A percentile compares a stretch with the other conserved stretches of the same genome.
phyloP scores from a whole-genome alignment of 1,284 basidiomycete species.

The Takashimella koratensis region DNA sequence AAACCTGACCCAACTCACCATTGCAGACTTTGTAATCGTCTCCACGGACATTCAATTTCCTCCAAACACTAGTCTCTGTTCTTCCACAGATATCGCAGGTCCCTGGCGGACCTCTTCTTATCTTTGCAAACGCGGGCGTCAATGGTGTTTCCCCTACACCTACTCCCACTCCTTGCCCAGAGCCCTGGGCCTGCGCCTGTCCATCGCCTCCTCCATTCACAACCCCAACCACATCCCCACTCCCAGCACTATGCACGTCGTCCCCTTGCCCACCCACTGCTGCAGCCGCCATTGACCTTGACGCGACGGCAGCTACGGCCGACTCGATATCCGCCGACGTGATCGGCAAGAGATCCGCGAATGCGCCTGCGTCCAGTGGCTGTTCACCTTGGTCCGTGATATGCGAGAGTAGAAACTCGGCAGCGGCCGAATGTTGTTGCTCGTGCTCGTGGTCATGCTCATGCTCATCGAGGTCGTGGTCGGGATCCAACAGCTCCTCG shows the following conservation, averaged over 20 bases:
- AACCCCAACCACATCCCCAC: not conserved
- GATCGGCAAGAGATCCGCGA: not conserved
- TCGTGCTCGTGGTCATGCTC: not conserved
- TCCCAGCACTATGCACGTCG: not conserved
- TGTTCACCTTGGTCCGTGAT: not conserved
- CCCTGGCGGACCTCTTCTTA: constrained; percentile 30
- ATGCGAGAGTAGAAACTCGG: constrained; percentile 9
- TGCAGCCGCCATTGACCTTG: no score
- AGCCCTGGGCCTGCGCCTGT: not conserved
- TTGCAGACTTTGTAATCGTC: constrained; percentile 43
- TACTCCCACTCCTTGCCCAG: not conserved
- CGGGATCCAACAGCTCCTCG: not conserved
- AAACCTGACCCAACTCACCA: constrained; percentile 25
- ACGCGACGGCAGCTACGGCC: not conserved
- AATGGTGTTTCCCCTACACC: no score
- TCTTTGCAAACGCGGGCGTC: not conserved
- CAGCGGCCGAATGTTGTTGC: constrained; percentile 3
- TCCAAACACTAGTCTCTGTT: constrained; percentile 45
- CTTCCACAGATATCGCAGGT: constrained; percentile 45
- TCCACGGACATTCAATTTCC: constrained; percentile 33
- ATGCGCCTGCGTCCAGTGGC: not conserved
- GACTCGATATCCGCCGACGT: not conserved
- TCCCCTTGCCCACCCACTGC: not conserved
- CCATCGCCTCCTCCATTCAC: constrained; percentile 1
- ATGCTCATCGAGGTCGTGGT: not conserved